A percentile compares a stretch with the other conserved stretches of the same genome.
These are phyloP conservation scores for Spathaspora gorwiae DNA, from an alignment of 805 yeast species.

Conservation along the genomic window DNA sequence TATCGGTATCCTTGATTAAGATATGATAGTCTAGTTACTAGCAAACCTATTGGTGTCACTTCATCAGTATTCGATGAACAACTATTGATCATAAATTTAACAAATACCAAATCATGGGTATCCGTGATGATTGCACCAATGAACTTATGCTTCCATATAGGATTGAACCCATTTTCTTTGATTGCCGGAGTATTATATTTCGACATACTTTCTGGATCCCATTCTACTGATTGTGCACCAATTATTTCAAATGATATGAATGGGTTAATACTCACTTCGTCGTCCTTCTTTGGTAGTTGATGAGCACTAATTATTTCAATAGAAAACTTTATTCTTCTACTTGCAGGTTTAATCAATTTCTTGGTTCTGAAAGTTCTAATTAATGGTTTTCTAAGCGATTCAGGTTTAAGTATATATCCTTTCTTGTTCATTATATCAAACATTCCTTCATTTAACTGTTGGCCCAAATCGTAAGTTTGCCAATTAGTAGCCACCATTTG, in stretches of 20 bases:
- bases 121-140: constrained; percentile 32
- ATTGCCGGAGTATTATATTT: constrained; percentile 26
- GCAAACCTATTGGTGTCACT: constrained; percentile 44
- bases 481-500: constrained; percentile 97
- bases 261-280: constrained; percentile 49
- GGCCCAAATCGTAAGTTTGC: constrained; percentile 90
- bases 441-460: constrained; percentile 81
- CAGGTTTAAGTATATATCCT: constrained; percentile 83
- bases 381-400: constrained; percentile 33
- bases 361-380: constrained; percentile 17
- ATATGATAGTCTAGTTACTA: constrained; percentile 56
- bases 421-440: constrained; percentile 54
- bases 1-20: constrained; percentile 80
- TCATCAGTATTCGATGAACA: neutral
- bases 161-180: constrained; percentile 78
- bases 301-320: constrained; percentile 71
- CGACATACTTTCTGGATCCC: constrained; percentile 17
- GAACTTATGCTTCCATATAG: constrained; percentile 66
- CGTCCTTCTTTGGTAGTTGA: constrained; percentile 70
- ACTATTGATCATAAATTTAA: constrained; percentile 41
- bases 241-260: constrained; percentile 56
- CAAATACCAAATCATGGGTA: constrained; percentile 46
- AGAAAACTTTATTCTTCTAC: constrained; percentile 11
- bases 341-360: constrained; percentile 3
- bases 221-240: constrained; percentile 35